These are phyloP conservation scores for Syzygium syzygioides DNA, from an alignment of 441 rosid genomes.

Conservation along the genomic window DNA sequence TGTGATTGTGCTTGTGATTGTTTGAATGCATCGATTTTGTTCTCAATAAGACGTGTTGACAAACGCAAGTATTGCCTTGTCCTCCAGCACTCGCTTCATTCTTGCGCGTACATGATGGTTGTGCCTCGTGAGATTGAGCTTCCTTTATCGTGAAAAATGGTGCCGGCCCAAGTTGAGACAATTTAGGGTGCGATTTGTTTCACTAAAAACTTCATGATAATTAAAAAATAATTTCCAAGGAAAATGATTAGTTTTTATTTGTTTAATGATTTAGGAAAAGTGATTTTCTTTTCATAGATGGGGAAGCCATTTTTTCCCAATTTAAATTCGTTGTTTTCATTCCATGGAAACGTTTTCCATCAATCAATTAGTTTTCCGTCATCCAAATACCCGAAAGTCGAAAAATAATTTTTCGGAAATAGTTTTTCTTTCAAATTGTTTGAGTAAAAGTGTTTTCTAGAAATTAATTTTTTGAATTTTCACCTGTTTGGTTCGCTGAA, in stretches of 20 bases:
- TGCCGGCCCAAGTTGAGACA: not conserved
- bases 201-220: not conserved
- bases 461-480: too few species aligned
- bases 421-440: too few species aligned
- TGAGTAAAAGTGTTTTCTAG: too few species aligned
- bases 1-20: not conserved
- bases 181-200: not conserved
- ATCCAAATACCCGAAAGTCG: not conserved
- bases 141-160: not conserved
- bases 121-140: not conserved
- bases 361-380: not conserved
- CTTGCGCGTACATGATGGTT: not conserved
- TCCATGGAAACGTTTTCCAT: not conserved
- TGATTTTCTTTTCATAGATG: too few species aligned
- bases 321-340: not conserved
- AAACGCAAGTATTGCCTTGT: not conserved
- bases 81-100: not conserved
- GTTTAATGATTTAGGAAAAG: too few species aligned
- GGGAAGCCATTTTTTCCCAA: too few species aligned
- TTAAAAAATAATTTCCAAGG: too few species aligned
- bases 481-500: too few species aligned
- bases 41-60: not conserved
- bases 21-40: not conserved
- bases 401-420: too few species aligned
- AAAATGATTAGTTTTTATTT: too few species aligned